Conservation (phyloP, 495 filamentous ascomycete genomes). For the Umbilicaria muhlenbergii region DNA sequence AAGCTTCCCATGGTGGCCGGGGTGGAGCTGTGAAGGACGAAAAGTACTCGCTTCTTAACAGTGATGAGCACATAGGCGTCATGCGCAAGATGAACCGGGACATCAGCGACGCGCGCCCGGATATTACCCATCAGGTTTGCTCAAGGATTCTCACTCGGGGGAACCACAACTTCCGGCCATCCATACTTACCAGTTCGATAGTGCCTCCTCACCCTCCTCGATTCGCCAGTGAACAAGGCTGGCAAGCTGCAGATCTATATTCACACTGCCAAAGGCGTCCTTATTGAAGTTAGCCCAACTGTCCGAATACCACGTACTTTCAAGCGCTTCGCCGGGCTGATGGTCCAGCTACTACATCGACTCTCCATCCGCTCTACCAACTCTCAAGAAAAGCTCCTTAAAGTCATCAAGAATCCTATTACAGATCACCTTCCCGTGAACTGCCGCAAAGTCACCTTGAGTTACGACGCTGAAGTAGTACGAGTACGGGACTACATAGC, state of each 20-base stretch:
- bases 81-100: constrained; percentile 99
- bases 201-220: constrained; percentile 94
- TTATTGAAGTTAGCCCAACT: constrained; percentile 94
- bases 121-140: constrained; percentile 94
- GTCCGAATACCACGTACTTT: constrained; percentile 96
- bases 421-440: constrained; percentile 92
- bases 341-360: constrained; percentile 97
- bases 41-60: constrained; percentile 92
- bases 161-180: constrained; percentile 2
- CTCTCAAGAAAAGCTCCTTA: constrained; percentile 91
- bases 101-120: constrained; percentile 91
- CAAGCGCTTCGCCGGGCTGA: constrained; percentile 94
- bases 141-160: background rate
- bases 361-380: constrained; percentile 90
- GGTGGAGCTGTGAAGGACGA: constrained; percentile 60
- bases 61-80: constrained; percentile 95
- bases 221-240: constrained; percentile 96
- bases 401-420: constrained; percentile 95
- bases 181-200: constrained; percentile 23
- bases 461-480: constrained; percentile 77
- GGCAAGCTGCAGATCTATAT: constrained; percentile 97
- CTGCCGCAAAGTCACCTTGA: constrained; percentile 92
- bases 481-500: constrained; percentile 80
- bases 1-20: constrained; percentile 59
- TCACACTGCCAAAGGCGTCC: constrained; percentile 85